A percentile compares a stretch with the other conserved stretches of the same genome.
Conservation (phyloP, 129 eudicot genomes). For the Escallonia rubra region DNA sequence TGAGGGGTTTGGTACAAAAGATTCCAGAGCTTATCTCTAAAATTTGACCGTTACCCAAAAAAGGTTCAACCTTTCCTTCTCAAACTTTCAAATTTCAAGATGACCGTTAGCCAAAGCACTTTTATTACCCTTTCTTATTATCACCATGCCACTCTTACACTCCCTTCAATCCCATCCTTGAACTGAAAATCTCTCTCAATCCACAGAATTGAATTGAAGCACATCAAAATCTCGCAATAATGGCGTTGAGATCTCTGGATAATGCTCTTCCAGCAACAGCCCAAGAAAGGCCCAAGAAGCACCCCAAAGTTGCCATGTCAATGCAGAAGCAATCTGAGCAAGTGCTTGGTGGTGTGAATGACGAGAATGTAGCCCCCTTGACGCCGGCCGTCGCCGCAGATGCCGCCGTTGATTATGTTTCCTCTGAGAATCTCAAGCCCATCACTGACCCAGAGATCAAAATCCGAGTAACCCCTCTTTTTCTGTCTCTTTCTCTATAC, state of each 20-base stretch:
- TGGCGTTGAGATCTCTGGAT: conserved; percentile 80
- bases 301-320: conserved; percentile 33
- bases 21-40: conserved; percentile 3
- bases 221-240: conserved; percentile 5
- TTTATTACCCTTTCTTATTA: background rate
- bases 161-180: conserved; percentile 5
- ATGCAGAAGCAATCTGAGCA: conserved; percentile 17
- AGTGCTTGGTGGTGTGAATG: conserved; percentile 28
- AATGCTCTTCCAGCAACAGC: conserved; percentile 53
- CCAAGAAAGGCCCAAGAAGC: conserved; percentile 58
- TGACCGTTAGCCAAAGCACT: conserved; percentile 31
- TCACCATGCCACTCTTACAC: background rate
- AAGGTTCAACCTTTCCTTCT: conserved; percentile 6
- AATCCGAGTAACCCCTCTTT: conserved; percentile 39
- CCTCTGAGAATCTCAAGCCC: conserved; percentile 63
- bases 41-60: conserved; percentile 42
- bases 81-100: conserved; percentile 23
- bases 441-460: conserved; percentile 46
- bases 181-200: conserved; percentile 3
- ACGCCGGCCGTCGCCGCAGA: conserved; percentile 30
- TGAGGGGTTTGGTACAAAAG: background rate
- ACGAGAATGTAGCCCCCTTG: conserved; percentile 52
- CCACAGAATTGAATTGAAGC: background rate
- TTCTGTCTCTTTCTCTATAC: background rate
- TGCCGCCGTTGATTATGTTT: conserved; percentile 65